These are phyloP conservation scores for Aspergillus taichungensis DNA, from an alignment of 495 filamentous ascomycete genomes.

Conservation along the genomic window DNA sequence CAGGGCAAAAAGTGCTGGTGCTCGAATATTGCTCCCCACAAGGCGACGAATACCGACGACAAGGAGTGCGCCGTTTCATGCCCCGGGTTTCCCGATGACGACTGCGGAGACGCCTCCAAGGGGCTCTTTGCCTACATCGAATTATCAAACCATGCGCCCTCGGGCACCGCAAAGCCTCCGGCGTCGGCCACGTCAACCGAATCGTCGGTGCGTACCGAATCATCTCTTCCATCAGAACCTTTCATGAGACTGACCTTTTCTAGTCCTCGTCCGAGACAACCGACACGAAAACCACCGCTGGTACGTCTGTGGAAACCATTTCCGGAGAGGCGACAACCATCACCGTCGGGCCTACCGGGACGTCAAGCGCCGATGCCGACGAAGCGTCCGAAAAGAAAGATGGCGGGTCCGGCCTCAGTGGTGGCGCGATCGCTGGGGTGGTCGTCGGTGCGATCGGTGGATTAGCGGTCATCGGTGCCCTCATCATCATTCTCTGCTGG, in stretches of 20 bases:
- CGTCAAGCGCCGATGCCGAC: slow-evolving; percentile 7
- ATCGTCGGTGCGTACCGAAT: slow-evolving; percentile 17
- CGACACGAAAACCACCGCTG: slow-evolving; percentile 19
- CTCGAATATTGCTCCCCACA: slow-evolving; percentile 55
- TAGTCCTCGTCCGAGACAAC: too few relatives aligned
- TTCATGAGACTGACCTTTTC: too few relatives aligned
- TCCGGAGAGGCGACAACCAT: slow-evolving; percentile 43
- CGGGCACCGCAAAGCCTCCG: slow-evolving; percentile 27
- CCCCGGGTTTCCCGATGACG: slow-evolving; percentile 58
- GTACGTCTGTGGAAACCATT: slow-evolving; percentile 33
- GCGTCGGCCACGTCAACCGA: slow-evolving; percentile 17
- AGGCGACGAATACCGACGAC: slow-evolving; percentile 23
- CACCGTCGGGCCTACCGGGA: slow-evolving; percentile 33
- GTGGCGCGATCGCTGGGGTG: slow-evolving; percentile 38
- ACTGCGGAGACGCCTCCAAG: slow-evolving; percentile 48
- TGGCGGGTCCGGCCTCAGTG: slow-evolving; percentile 21
- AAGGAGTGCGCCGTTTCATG: slow-evolving; percentile 48
- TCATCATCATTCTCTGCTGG: slow-evolving; percentile 35
- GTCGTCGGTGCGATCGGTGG: slow-evolving; percentile 43
- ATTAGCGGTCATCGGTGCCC: slow-evolving; percentile 27
- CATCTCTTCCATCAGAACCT: neutral
- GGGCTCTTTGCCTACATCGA: slow-evolving; percentile 53
- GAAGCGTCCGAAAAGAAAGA: slow-evolving; percentile 6
- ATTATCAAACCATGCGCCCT: slow-evolving; percentile 16
- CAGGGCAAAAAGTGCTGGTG: slow-evolving; percentile 66